Conservation (phyloP, 225 moss, liverwort and hornwort species). For the Straminergon stramineum region DNA sequence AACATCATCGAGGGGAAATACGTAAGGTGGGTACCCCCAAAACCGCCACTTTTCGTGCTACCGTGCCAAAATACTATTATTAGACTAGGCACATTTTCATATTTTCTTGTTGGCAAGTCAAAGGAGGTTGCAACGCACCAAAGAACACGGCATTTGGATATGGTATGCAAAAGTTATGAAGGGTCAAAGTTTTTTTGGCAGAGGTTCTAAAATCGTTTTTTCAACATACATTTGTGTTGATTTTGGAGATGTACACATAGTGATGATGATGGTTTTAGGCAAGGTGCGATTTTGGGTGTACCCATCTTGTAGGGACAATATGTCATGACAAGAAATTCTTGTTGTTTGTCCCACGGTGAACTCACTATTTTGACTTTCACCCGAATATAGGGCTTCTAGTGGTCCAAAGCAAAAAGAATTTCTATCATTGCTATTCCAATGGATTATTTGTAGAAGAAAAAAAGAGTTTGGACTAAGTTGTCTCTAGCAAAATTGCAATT, state of each 20-base stretch:
- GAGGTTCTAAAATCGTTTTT: neutral
- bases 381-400: accelerated
- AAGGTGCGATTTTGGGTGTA: accelerated
- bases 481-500: accelerated
- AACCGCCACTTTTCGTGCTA: neutral
- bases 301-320: accelerated
- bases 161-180: neutral
- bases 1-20: neutral
- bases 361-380: neutral
- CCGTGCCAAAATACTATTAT: neutral
- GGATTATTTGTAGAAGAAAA: neutral
- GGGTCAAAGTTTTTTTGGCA: neutral
- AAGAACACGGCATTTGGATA: neutral
- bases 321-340: neutral
- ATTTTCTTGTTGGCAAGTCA: neutral
- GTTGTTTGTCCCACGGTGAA: accelerated
- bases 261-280: neutral
- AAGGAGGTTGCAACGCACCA: neutral
- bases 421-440: neutral
- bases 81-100: neutral
- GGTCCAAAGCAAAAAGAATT: neutral
- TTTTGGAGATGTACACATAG: neutral
- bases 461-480: neutral
- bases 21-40: neutral
- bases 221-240: neutral